Evolutionary conservation across 2,329 filamentous ascomycete species (phyloP).

Genomic region (Rhynchosporium secalis): DNA sequence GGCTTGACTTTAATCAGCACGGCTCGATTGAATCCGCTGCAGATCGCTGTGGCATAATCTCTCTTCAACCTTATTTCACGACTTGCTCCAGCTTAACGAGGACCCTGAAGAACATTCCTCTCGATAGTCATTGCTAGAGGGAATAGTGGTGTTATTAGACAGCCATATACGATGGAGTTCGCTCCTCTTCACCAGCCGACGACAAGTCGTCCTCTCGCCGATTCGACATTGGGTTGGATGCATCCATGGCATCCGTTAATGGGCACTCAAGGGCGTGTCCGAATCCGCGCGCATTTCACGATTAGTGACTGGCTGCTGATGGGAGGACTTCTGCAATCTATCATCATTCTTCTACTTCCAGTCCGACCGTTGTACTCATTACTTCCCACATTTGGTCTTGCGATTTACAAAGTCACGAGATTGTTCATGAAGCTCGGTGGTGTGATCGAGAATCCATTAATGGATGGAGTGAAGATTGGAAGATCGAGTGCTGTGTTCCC

Average conservation of each 20-base stretch:
- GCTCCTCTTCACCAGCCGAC: conserved; percentile 2
- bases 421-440: conserved; percentile 13
- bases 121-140: too few species aligned
- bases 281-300: conserved; percentile 19
- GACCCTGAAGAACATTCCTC: too few species aligned
- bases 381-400: conserved; percentile 18
- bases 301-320: conserved; percentile 24
- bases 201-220: conserved; percentile 12
- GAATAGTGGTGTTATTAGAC: too few species aligned
- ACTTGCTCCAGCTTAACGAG: too few species aligned
- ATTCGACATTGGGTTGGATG: conserved; percentile 18
- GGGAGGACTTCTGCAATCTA: conserved; percentile 17
- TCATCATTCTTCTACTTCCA: conserved; percentile 15
- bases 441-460: conserved; percentile 19
- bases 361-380: conserved; percentile 5
- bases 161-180: conserved; percentile 11
- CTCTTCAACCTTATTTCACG: too few species aligned
- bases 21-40: too few species aligned
- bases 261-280: conserved; percentile 16
- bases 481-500: conserved; percentile 20
- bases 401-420: conserved; percentile 16
- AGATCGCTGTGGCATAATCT: too few species aligned
- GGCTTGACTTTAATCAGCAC: too few species aligned
- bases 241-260: conserved; percentile 16
- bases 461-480: conserved; percentile 18